Evolutionary conservation across 1,139 yeast genomes (phyloP).

Genomic region (Yamadazyma trypodendri): DNA sequence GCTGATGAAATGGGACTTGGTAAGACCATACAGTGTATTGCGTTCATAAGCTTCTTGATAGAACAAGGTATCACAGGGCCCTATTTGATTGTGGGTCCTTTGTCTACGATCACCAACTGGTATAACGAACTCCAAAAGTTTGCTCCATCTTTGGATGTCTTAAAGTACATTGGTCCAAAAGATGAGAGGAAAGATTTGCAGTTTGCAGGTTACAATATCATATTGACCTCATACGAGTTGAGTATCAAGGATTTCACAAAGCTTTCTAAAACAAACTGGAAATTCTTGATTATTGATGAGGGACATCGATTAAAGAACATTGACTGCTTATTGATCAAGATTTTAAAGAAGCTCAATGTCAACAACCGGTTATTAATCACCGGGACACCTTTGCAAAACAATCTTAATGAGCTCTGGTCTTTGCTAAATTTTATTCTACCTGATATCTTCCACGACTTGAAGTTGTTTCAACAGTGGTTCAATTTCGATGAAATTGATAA

Average conservation of each 20-base stretch:
- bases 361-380: constrained; percentile 76
- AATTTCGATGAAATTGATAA: constrained; percentile 61
- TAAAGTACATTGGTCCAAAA: constrained; percentile 68
- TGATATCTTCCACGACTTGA: constrained; percentile 87
- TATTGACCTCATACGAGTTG: constrained; percentile 82
- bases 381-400: constrained; percentile 93
- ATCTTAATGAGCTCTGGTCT: constrained; percentile 87
- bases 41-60: constrained; percentile 70
- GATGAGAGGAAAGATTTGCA: constrained; percentile 44
- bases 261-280: constrained; percentile 63
- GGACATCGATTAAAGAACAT: constrained; percentile 89
- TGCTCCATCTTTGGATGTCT: constrained; percentile 66
- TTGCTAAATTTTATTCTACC: constrained; percentile 85
- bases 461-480: constrained; percentile 90
- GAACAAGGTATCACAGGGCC: constrained; percentile 85
- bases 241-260: constrained; percentile 63
- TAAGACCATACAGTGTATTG: constrained; percentile 83
- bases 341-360: constrained; percentile 63
- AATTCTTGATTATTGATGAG: constrained; percentile 88
- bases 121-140: constrained; percentile 63
- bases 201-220: constrained; percentile 39
- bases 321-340: constrained; percentile 69
- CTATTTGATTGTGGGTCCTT: constrained; percentile 81
- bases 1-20: constrained; percentile 99
- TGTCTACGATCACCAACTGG: constrained; percentile 90